Base-by-base conservation (phyloP, 345 rosid species). In the Eucalyptus regnans region DNA sequence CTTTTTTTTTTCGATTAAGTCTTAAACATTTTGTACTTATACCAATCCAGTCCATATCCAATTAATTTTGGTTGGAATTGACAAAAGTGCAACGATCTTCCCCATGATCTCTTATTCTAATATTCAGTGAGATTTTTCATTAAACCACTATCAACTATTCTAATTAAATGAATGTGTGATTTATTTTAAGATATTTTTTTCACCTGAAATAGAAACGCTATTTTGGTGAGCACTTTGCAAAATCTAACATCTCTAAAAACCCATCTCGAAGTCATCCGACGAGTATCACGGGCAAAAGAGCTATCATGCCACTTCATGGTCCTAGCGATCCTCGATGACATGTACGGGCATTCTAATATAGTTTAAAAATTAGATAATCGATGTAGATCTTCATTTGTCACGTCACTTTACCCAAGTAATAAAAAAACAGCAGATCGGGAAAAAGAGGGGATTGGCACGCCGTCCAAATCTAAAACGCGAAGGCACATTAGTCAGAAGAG, bases 41-140 rank as follows among this genome's bases (percentile, higher is more conserved):
- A 3, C 0, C 22, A 51, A 51, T 51, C 17, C 4, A 7, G 0
- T 51, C 22, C 8, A 51, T 51, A 51, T 51, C 1, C 2, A 20
- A 52, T 20, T 52, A 52, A 52, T 52, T 52, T 52, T 52, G 23
- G 10, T 52, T 1, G 1, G 58, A 52, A 52, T 52, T 20, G 25
- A 52, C 25, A 52, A 52, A 52, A 20, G 10, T 52, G 10, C 58
- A 56, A 56, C 6, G 1, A 23, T 5, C 1, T 56, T 56, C 29
- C 8, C 14, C 31, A 6, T 25, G 16, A 60, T 60, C 68, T 60
- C 31, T 25, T 60, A 12, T 4, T 60, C 7, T 12, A 10, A 27
- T 60, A 60, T 52, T 52, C 4, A 7, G 4, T 52, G 23, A 52
- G 58, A 52, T 51, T 52, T 52, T 62, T 62, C 3, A 29, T 62